Evolutionary conservation across 768 basidiomycete genomes (phyloP).

Genomic region (Suillus luteus): DNA sequence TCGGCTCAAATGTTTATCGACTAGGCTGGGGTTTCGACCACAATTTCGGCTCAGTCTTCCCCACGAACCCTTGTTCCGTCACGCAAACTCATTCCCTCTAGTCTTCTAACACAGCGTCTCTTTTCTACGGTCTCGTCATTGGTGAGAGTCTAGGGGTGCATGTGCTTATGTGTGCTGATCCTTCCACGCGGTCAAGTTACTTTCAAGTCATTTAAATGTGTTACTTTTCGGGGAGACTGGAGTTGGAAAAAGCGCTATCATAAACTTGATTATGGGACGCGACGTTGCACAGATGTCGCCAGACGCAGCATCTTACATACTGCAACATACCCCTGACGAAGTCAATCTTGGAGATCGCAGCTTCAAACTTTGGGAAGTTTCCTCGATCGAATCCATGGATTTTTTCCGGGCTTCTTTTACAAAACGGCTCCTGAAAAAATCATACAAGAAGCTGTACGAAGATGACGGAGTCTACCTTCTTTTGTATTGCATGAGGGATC

Average conservation of each 20-base stretch:
- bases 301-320: conserved; percentile 37
- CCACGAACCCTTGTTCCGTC: no score
- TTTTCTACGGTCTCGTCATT: neutral
- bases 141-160: neutral
- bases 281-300: conserved; percentile 34
- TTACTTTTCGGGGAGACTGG: neutral
- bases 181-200: neutral
- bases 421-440: conserved; percentile 26
- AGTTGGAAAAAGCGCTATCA: neutral
- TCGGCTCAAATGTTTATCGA: no score
- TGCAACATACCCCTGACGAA: conserved; percentile 28
- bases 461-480: conserved; percentile 33
- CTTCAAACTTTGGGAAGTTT: conserved; percentile 38
- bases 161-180: neutral
- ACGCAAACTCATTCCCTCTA: neutral
- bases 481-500: conserved; percentile 36
- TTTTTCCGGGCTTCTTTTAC: conserved; percentile 14
- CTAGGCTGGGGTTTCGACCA: no score
- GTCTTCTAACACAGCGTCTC: neutral
- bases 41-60: no score
- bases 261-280: conserved; percentile 23
- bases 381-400: conserved; percentile 28
- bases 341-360: conserved; percentile 21
- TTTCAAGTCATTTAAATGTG: neutral
- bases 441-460: conserved; percentile 32